Base-by-base conservation (phyloP, 148 eudicot species). In the Rhododendron henanense region DNA sequence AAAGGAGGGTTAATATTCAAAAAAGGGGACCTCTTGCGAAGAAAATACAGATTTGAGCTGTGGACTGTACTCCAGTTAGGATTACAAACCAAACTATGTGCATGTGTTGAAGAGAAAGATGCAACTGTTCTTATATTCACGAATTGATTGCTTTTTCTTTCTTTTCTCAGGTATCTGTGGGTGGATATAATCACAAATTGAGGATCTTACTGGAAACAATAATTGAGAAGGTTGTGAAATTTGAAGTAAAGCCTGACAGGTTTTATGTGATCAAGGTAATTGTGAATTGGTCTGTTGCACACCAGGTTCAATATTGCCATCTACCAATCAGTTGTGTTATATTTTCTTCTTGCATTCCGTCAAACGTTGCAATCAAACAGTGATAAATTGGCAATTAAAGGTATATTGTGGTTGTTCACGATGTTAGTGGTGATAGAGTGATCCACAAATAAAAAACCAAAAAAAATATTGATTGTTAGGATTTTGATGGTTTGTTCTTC, bases 171-270 rank as follows among this genome's bases (percentile, higher is more conserved):
- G 98, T 97, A 82, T 93, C 93, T 28, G 84, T 97, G 81, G 81
- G 92, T 84, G 99, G 99, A 83, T 97, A 97, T 89, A 95, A 95
- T 89, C 94, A 97, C 94, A 97, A 97, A 82, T 85, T 97, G 91
- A 94, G 87, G 90, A 89, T 94, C 88, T 91, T 97, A 83, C 91
- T 97, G 90, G 98, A 93, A 83, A 93, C 94, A 48, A 91, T 97
- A 50, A 51, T 97, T 61, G 94, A 93, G 79, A 95, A 91, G 87
- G 93, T 97, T 83, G 93, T 94, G 73, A 94, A 93, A 76, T 95
- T 97, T 84, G 95, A 93, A 86, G 99, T 97, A 61, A 97, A 90
- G 88, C 93, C 94, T 57, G 98, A 97, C 85, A 95, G 99, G 87
- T 97, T 97, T 90, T 91, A 94, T 81, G 93, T 97, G 79, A 93